These are phyloP conservation scores for Dactylellina parvicollis DNA, from an alignment of 2,329 filamentous ascomycete genomes.

Conservation along the genomic window DNA sequence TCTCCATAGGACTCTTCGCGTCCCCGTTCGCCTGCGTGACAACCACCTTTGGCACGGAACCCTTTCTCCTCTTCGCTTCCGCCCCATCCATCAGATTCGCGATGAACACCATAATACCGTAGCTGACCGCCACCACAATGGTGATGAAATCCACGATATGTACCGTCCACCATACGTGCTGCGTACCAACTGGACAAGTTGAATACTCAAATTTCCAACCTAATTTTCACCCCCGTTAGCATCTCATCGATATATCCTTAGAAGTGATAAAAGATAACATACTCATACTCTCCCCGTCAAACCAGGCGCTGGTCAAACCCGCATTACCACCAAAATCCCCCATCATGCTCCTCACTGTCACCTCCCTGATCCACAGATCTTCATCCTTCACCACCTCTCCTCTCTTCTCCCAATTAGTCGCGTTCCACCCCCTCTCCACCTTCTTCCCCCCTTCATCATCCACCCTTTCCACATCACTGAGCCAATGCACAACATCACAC, in stretches of 20 bases:
- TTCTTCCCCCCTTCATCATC: slow-evolving; percentile 33
- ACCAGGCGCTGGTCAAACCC: slow-evolving; percentile 88
- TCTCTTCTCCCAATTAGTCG: slow-evolving; percentile 43
- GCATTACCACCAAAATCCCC: slow-evolving; percentile 93
- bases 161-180: slow-evolving; percentile 94
- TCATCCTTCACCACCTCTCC: slow-evolving; percentile 62
- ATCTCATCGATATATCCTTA: background rate
- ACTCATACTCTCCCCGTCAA: slow-evolving; percentile 69
- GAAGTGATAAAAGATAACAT: slow-evolving; percentile 17
- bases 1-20: slow-evolving; percentile 10
- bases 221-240: slow-evolving; percentile 58
- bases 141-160: slow-evolving; percentile 75
- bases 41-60: slow-evolving; percentile 27
- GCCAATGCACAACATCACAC: slow-evolving; percentile 85
- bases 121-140: slow-evolving; percentile 50
- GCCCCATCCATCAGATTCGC: slow-evolving; percentile 2
- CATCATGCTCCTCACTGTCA: slow-evolving; percentile 98
- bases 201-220: slow-evolving; percentile 85
- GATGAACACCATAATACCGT: slow-evolving; percentile 3
- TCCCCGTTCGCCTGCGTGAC: slow-evolving; percentile 22
- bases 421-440: slow-evolving; percentile 35
- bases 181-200: slow-evolving; percentile 80
- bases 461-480: slow-evolving; percentile 18
- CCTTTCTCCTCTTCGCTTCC: slow-evolving; percentile 3
- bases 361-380: slow-evolving; percentile 72